Conservation (phyloP, 306 rosid species). For the Erythrophleum fordii region DNA sequence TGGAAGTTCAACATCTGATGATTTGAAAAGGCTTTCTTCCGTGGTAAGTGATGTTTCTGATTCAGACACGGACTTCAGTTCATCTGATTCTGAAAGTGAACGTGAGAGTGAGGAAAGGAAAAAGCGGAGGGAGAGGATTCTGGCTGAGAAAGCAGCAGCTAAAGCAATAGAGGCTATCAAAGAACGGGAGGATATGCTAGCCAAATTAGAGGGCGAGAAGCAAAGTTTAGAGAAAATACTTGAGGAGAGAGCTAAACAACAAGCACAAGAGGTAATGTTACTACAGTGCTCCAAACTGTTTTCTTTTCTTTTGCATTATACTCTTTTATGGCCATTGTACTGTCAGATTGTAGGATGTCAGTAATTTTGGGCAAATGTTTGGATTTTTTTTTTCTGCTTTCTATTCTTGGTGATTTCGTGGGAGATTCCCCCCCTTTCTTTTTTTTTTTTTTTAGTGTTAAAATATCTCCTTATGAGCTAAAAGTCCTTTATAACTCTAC, state of each 20-base stretch:
- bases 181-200: constrained; percentile 86
- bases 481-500: constrained; percentile 3
- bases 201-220: constrained; percentile 96
- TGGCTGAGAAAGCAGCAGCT: constrained; percentile 91
- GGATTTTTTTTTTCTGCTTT: constrained; percentile 1
- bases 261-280: constrained; percentile 84
- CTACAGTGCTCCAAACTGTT: constrained; percentile 13
- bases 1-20: constrained; percentile 63
- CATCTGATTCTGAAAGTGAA: constrained; percentile 88
- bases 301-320: constrained; percentile 20
- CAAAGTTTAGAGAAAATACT: constrained; percentile 93
- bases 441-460: not conserved
- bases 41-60: constrained; percentile 71
- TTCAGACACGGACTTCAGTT: constrained; percentile 75
- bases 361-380: constrained; percentile 11
- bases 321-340: constrained; percentile 16
- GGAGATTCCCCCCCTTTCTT: not conserved
- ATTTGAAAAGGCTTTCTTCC: constrained; percentile 57
- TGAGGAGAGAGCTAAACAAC: constrained; percentile 85
- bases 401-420: constrained; percentile 23
- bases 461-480: constrained; percentile 24
- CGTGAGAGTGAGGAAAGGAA: constrained; percentile 84
- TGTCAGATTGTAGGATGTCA: constrained; percentile 18
- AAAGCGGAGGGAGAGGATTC: constrained; percentile 68
- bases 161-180: constrained; percentile 80